Percentiles rank a stretch among this genome's conserved stretches.
Conservation (phyloP, 2,329 filamentous ascomycete species). For the Ramularia endophylla region DNA sequence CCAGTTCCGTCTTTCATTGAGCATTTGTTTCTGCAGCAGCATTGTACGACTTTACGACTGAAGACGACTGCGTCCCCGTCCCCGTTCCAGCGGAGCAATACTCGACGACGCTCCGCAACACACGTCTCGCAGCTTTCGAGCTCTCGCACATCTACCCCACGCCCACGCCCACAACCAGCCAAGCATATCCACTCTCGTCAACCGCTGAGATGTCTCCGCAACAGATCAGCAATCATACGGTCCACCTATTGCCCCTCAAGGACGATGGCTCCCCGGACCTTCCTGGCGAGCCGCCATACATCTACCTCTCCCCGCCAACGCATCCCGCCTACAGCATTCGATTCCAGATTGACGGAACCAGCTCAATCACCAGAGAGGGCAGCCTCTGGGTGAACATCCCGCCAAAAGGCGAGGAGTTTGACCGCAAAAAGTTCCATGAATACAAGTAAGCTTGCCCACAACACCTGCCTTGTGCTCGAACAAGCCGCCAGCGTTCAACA, state of each 20-base stretch:
- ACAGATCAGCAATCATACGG: slow-evolving; percentile 35
- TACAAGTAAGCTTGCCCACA: slow-evolving; percentile 63
- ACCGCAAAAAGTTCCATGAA: slow-evolving; percentile 73
- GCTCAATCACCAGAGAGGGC: slow-evolving; percentile 89
- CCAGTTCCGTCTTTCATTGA: slow-evolving; percentile 9
- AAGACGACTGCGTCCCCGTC: slow-evolving; percentile 3
- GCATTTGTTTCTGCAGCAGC: slow-evolving; percentile 1
- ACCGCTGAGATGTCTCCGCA: slow-evolving; percentile 31
- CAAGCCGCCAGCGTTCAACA: neutral
- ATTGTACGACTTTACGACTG: slow-evolving; percentile 13
- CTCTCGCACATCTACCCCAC: slow-evolving; percentile 7
- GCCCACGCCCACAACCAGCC: neutral
- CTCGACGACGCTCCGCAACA: slow-evolving; percentile 4
- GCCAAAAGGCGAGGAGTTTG: slow-evolving; percentile 66
- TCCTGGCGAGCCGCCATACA: slow-evolving; percentile 66
- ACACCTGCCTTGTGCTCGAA: neutral
- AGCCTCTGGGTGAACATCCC: slow-evolving; percentile 97
- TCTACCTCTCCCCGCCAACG: slow-evolving; percentile 76
- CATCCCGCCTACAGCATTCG: slow-evolving; percentile 70
- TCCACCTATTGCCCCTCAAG: slow-evolving; percentile 85
- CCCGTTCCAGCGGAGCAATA: too few species aligned
- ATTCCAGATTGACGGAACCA: slow-evolving; percentile 89
- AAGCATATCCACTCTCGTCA: neutral
- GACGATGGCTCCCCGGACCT: slow-evolving; percentile 91
- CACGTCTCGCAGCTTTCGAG: slow-evolving; percentile 6